These are phyloP conservation scores for Phytophthora pisi DNA, from an alignment of 352 stramenopile genomes.

Conservation along the genomic window DNA sequence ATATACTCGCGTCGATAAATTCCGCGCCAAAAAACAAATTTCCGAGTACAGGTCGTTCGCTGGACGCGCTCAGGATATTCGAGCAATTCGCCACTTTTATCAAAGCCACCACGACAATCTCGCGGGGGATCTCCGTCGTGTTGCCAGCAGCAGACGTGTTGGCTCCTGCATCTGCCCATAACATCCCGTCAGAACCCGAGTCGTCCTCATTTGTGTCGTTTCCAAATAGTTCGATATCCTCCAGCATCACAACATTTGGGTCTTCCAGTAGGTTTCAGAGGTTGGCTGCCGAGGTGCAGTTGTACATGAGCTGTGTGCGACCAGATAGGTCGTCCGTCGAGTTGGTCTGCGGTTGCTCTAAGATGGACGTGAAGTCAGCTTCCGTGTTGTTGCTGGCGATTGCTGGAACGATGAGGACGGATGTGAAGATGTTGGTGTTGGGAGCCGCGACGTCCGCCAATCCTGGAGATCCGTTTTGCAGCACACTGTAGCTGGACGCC, in stretches of 20 bases:
- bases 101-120: background rate
- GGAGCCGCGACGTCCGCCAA: background rate
- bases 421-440: background rate
- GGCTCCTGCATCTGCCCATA: background rate
- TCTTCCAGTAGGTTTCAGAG: background rate
- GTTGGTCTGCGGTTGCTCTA: background rate
- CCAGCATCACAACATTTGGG: background rate
- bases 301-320: background rate
- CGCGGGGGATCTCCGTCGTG: background rate
- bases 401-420: slow-evolving; percentile 3
- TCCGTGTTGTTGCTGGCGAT: background rate
- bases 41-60: background rate
- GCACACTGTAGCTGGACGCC: slow-evolving; percentile 4
- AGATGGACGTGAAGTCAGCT: background rate
- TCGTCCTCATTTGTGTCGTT: background rate
- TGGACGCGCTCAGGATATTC: background rate
- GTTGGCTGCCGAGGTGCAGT: background rate
- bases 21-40: slow-evolving; percentile 3
- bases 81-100: background rate
- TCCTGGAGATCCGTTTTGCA: slow-evolving; percentile 1
- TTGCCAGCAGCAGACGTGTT: background rate
- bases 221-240: background rate
- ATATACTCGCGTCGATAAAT: background rate
- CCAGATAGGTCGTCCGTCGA: background rate
- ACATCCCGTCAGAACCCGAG: background rate